Evolutionary conservation across 2,329 filamentous ascomycete genomes (phyloP), one percentile per base, ranked within the genome.

Genomic region (Dactylellina cionopaga): DNA sequence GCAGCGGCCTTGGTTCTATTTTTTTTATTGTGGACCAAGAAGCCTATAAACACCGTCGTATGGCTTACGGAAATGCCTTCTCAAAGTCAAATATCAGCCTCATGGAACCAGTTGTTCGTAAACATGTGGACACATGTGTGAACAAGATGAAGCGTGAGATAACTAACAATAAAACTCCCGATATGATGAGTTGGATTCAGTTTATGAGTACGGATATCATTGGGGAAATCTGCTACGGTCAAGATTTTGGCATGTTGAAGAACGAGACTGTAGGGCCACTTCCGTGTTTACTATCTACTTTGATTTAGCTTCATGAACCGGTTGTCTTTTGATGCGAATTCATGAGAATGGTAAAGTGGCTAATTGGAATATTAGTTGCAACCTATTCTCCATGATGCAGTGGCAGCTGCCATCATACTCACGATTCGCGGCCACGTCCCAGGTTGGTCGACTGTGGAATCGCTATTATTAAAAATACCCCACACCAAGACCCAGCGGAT

Each of bases 241-340:
- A 39, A 55, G 51, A 55, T 19, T 55, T 41, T 25, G 51, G 51
- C 9, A 55, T 55, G 51, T 19, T 55, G 27, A 19, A 55, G n/a
- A 39, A 55, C 27, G 51, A 55, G 33, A 55, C 33, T 39, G 51
- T 55, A 31, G 10, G 17, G 7, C n/a, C n/a, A n/a, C n/a, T 15
- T 13, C 51, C 19, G 4, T 41, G 11, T 25, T 25, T 3, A 39
- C 17, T 39, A 5, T 39, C 5, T 9, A 44, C 39, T 10, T 44
- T 17, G 15, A 17, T 10, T 17, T 24, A 27, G 27, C 19, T 47
- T 13, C 19, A 19, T 10, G 17, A 44, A 44, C 39, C 17, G 5
- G 15, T 17, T 6, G 5, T 15, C 39, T 17, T 44, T 11, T 15
- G 17, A 44, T 17, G 17, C 17, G 31, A 35, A 6, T 35, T 35